These are phyloP conservation scores for Albifimbria verrucaria DNA, from an alignment of 2,329 filamentous ascomycete species.

Conservation along the genomic window DNA sequence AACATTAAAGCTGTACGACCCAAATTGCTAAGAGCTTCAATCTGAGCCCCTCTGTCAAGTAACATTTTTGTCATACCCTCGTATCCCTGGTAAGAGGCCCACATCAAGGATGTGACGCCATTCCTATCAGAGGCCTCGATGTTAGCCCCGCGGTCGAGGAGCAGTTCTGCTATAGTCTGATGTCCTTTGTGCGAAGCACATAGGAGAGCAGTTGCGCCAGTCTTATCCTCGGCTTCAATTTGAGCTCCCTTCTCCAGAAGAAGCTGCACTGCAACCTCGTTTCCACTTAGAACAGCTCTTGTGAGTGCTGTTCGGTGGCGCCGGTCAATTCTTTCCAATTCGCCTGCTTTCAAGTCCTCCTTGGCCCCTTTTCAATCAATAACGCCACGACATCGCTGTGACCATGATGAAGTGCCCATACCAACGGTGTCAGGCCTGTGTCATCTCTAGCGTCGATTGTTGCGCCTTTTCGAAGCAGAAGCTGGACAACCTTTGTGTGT, in stretches of 20 bases:
- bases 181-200: not conserved
- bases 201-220: not conserved
- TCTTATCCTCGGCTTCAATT: not conserved
- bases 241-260: not conserved
- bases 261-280: not conserved
- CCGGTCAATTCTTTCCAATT: not conserved
- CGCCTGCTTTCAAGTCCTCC: not conserved
- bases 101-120: not conserved
- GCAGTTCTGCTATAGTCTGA: not conserved
- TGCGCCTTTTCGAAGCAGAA: not conserved
- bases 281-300: not conserved
- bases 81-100: not conserved
- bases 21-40: not conserved
- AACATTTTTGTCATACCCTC: not conserved
- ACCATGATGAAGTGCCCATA: not conserved
- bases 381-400: not conserved
- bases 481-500: not conserved
- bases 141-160: not conserved
- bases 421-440: not conserved
- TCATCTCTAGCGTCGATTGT: not conserved
- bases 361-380: not conserved
- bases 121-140: not conserved
- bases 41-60: not conserved
- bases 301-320: too few relatives aligned
- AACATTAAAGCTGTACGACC: not conserved